These are phyloP conservation scores for Kazachstania bromeliacearum DNA, from an alignment of 805 yeast species.

Conservation along the genomic window DNA sequence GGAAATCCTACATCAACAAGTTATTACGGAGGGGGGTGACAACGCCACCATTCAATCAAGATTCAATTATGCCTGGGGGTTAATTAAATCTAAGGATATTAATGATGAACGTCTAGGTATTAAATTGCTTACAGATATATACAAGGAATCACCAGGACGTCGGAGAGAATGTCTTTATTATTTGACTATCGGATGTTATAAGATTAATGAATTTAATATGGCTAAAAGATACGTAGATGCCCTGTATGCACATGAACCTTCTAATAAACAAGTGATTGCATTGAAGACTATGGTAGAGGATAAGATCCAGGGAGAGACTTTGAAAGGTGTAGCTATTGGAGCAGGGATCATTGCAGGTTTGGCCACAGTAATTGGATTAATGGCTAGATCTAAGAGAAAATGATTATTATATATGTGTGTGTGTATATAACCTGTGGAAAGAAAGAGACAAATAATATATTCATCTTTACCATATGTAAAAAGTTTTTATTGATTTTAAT, in stretches of 20 bases:
- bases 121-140: conserved; percentile 56
- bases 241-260: conserved; percentile 71
- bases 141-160: conserved; percentile 69
- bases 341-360: conserved; percentile 83
- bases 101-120: conserved; percentile 73
- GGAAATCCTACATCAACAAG: conserved; percentile 65
- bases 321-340: conserved; percentile 78
- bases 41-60: conserved; percentile 71
- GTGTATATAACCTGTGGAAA: not conserved
- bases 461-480: no score
- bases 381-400: conserved; percentile 16
- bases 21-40: conserved; percentile 65
- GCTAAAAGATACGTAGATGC: conserved; percentile 81
- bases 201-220: conserved; percentile 77
- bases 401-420: no score
- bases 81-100: conserved; percentile 58
- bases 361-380: conserved; percentile 40
- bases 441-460: no score
- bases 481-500: no score
- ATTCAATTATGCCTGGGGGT: conserved; percentile 95
- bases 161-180: conserved; percentile 87
- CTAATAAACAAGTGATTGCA: conserved; percentile 64
- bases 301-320: conserved; percentile 76
- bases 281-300: conserved; percentile 73
- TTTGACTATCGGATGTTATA: conserved; percentile 77